Conservation (phyloP, 768 basidiomycete genomes). For the Collybia sp. region DNA sequence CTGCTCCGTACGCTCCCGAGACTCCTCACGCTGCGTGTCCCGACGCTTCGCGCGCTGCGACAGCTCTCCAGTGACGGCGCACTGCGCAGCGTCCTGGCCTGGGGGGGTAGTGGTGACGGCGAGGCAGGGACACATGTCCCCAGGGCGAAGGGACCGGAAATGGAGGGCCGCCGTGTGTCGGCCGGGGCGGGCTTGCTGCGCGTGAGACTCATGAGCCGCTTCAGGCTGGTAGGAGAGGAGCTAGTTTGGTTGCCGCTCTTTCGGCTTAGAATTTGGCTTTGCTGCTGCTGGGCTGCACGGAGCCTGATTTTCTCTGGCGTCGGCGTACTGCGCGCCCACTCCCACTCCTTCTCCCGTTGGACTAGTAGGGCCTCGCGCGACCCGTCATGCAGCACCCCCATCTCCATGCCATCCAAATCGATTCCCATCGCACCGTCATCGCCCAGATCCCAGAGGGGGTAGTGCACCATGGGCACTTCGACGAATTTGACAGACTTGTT, state of each 20-base stretch:
- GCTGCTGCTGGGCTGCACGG: slow-evolving; percentile 18
- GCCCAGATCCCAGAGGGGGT: slow-evolving; percentile 15
- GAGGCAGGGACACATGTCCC: slow-evolving; percentile 22
- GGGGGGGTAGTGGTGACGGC: slow-evolving; percentile 1
- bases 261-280: slow-evolving; percentile 1
- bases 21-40: slow-evolving; percentile 38
- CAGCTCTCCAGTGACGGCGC: slow-evolving; percentile 45
- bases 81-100: slow-evolving; percentile 21
- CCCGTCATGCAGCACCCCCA: slow-evolving; percentile 7
- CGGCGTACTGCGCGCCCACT: no score
- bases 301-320: background rate
- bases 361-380: slow-evolving; percentile 4
- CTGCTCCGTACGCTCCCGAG: slow-evolving; percentile 38
- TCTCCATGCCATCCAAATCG: slow-evolving; percentile 7
- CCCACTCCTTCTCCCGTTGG: slow-evolving; percentile 12
- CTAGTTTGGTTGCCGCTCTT: background rate
- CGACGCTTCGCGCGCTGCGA: slow-evolving; percentile 33
- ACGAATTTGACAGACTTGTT: slow-evolving; percentile 69
- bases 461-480: slow-evolving; percentile 59
- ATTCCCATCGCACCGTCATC: slow-evolving; percentile 3
- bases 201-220: slow-evolving; percentile 28
- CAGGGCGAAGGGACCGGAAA: slow-evolving; percentile 43
- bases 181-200: slow-evolving; percentile 10
- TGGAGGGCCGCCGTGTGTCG: slow-evolving; percentile 23
- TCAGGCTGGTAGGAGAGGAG: slow-evolving; percentile 19